Base-by-base conservation (phyloP, 192 early-diverging fungal genomes). In the Lunasporangiospora selenospora region DNA sequence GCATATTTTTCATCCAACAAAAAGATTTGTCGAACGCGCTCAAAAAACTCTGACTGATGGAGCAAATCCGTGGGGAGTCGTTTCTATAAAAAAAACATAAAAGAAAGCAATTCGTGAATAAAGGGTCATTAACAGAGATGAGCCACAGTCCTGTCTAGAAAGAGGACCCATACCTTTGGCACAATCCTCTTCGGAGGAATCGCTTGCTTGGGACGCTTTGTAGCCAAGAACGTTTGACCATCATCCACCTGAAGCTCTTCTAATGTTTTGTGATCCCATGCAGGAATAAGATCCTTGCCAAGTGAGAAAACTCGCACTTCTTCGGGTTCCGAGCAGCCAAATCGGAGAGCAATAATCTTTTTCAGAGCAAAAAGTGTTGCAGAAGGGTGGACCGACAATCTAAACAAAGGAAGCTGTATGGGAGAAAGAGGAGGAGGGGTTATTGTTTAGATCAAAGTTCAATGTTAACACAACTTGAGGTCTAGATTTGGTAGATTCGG, bases 1-100 rank as follows among this genome's bases (percentile, higher is more conserved):
- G 80, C 79, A 44, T 81, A 81, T 36, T 57, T 57, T 42, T 78
- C 77, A 19, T 81, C 77, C 38, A 81, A 34, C 33, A 73, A 43
- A 31, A 81, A 66, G 36, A 78, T 76, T 15, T 57, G 45, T 16
- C 77, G 73, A 24, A 81, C 58, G 12, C 71, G 42, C 36, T 81
- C 80, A 34, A 81, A 70, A 30, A 78, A 81, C 26, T 62, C 67
- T 24, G 75, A 58, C 47, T 66, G 36, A 8, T 75, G 60, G 11
- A 81, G 43, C 18, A 81, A 31, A 49, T 78, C 77, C 26, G 64
- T 78, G 7, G 80, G 80, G 19, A 58, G 18, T 19, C 62, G 30
- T 41, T 58, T 48, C 75, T 67, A 60, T 37, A 48, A 27, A 26
- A 59, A 62, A 26, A 41, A 6, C 6, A 21, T 15, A 6, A 18